Percentiles rank a stretch among this genome's conserved stretches.
phyloP scores from a whole-genome alignment of 306 rosid genomes.

The Clitoria ternatea region DNA sequence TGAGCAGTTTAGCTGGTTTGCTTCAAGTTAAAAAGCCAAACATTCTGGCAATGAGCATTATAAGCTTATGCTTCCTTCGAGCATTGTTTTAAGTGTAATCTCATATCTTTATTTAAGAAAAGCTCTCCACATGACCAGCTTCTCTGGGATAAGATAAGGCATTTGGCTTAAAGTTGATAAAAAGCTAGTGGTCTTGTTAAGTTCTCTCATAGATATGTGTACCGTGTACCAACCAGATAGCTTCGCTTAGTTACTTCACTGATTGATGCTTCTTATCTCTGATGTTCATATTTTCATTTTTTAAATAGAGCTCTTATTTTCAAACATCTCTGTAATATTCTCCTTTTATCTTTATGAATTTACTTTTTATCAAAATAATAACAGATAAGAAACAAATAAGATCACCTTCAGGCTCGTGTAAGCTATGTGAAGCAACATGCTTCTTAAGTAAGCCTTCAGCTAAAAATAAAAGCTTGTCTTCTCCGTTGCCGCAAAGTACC shows the following conservation, averaged over 20 bases:
- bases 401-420: conserved; percentile 94
- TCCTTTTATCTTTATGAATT: background rate
- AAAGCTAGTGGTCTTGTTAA: background rate
- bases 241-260: too few species aligned
- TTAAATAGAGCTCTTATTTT: background rate
- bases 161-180: background rate
- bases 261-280: background rate
- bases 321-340: background rate
- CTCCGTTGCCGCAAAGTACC: conserved; percentile 84
- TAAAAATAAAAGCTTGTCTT: conserved; percentile 72
- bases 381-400: background rate
- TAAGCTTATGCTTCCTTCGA: background rate
- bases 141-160: background rate
- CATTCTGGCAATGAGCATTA: background rate
- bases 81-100: background rate
- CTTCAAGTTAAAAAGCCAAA: background rate
- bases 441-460: conserved; percentile 97
- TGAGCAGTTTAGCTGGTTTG: background rate
- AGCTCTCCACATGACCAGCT: background rate
- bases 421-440: conserved; percentile 86
- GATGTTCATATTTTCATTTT: background rate
- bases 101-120: background rate
- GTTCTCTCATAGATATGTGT: background rate
- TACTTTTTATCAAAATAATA: background rate
- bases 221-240: background rate